Evolutionary conservation across 176 grass and related monocot species (phyloP).

Genomic region (Ampelocalamus luodianensis): DNA sequence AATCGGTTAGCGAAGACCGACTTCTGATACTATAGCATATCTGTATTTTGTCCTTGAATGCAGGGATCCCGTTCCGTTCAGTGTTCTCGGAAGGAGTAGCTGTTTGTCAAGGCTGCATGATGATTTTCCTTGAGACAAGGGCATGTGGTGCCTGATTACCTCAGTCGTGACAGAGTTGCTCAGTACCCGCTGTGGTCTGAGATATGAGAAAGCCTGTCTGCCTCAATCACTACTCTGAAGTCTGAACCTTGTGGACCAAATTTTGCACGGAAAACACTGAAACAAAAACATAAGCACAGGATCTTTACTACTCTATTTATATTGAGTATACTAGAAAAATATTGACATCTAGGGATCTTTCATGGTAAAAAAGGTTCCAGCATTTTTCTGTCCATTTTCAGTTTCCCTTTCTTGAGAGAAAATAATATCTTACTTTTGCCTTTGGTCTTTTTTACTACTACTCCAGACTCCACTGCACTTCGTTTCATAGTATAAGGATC

Average conservation of each 20-base stretch:
- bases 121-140: constrained; percentile 34
- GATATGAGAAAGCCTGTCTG: constrained; percentile 38
- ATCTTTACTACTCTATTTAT: neutral
- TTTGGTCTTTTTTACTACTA: neutral
- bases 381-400: neutral
- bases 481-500: too few species aligned
- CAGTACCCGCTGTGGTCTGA: neutral
- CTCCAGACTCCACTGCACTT: neutral
- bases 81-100: too few species aligned
- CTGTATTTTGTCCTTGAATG: too few species aligned
- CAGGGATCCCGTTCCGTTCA: too few species aligned
- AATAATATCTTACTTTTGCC: too few species aligned
- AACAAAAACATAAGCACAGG: neutral
- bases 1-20: too few species aligned
- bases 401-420: neutral
- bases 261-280: neutral
- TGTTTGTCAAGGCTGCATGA: constrained; percentile 8
- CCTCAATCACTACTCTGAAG: neutral
- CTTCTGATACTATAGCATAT: too few species aligned
- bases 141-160: constrained; percentile 30
- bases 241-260: neutral
- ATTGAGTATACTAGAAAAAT: neutral
- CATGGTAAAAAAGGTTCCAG: neutral
- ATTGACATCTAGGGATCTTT: neutral
- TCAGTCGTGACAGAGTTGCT: neutral